phyloP scores from a whole-genome alignment of 169 alveolate genomes.

The Babesia bovis region DNA sequence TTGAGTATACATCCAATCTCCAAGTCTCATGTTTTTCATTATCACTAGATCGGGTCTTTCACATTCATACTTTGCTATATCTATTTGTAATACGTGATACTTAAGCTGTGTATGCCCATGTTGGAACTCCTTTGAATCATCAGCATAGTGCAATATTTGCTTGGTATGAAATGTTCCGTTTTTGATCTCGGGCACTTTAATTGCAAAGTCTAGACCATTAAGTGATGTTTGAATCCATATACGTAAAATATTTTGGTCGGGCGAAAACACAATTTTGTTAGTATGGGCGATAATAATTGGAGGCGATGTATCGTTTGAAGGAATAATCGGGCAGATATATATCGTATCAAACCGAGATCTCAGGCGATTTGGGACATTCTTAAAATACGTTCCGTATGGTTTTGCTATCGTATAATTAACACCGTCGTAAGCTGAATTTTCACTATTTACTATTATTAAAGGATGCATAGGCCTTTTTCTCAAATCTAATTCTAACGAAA shows the following conservation, averaged over 20 bases:
- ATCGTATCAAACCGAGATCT: too few relatives aligned
- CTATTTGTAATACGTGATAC: neutral
- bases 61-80: neutral
- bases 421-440: neutral
- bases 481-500: neutral
- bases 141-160: neutral
- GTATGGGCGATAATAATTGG: too few relatives aligned
- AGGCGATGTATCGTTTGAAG: too few relatives aligned
- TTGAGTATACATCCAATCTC: conserved; percentile 6
- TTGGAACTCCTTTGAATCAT: neutral
- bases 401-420: neutral
- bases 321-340: too few relatives aligned
- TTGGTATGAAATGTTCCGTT: neutral
- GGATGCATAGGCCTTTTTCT: neutral
- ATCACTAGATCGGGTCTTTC: neutral
- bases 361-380: neutral
- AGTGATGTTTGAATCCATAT: too few relatives aligned
- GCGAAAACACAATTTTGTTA: too few relatives aligned
- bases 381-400: neutral
- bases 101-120: too few relatives aligned
- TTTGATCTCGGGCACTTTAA: neutral
- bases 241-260: too few relatives aligned
- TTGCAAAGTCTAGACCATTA: neutral
- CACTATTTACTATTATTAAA: too few relatives aligned
- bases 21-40: neutral